Evolutionary conservation across 2,329 filamentous ascomycete genomes (phyloP), one percentile per base, ranked within the genome.

Genomic region (Curvularia sp.): DNA sequence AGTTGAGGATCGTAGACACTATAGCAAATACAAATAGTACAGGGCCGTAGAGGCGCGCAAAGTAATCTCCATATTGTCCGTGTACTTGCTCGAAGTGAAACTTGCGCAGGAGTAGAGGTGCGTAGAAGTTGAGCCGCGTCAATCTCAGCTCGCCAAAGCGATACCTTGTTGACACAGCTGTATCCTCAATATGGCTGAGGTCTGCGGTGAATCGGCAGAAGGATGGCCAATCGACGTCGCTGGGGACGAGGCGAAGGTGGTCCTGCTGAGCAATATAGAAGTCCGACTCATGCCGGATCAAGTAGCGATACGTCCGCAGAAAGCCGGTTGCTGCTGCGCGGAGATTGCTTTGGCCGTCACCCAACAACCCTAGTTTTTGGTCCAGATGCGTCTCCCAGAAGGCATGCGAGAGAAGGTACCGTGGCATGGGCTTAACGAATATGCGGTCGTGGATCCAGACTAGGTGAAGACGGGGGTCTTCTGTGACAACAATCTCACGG

Each of bases 101-200:
- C n/a, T n/a, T n/a, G n/a, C n/a, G n/a, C n/a, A n/a, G n/a, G n/a
- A n/a, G n/a, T n/a, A n/a, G n/a, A n/a, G n/a, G n/a, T n/a, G n/a
- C n/a, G n/a, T n/a, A n/a, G n/a, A n/a, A n/a, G n/a, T n/a, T n/a
- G n/a, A n/a, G n/a, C n/a, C n/a, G 74, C 5, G 74, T 72, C 9
- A 82, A 72, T 1, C 80, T 75, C 28, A 82, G 69, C 65, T 82
- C 80, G 18, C 80, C 79, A 55, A 78, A 82, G 23, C 61, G 54
- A 63, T 80, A 82, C 15, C 80, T 72, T 15, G 60, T 59, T 41
- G 77, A 77, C n/a, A 81, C 73, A 5, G 55, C 56, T 13, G 54
- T 34, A 47, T 74, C 62, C 0, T 74, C 64, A 15, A 36, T 36
- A 36, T 36, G 32, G 12, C 32, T n/a, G 18, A 68, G 42, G 13